A percentile compares a stretch with the other conserved stretches of the same genome.
Evolutionary conservation across 2,329 filamentous ascomycete species (phyloP).

Genomic region (Claviceps purpurea): DNA sequence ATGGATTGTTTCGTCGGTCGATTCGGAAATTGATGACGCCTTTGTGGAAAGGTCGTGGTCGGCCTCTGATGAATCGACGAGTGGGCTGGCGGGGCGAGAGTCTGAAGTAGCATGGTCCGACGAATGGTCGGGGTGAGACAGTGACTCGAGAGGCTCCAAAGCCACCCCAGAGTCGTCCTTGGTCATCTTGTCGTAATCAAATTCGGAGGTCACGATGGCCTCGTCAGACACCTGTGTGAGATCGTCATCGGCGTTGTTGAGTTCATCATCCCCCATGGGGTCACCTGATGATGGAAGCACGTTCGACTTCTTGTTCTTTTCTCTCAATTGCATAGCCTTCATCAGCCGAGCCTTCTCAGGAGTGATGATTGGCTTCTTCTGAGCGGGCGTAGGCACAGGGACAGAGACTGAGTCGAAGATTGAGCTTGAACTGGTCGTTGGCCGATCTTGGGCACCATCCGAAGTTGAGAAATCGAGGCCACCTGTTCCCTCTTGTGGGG

Average conservation of each 20-base stretch:
- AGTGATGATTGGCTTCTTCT: constrained; percentile 45
- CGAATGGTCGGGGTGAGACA: constrained; percentile 30
- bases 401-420: constrained; percentile 26
- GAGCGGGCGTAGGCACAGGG: constrained; percentile 26
- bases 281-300: constrained; percentile 1
- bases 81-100: constrained; percentile 44
- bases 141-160: constrained; percentile 28
- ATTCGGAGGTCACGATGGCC: constrained; percentile 11
- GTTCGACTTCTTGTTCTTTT: constrained; percentile 50
- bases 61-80: constrained; percentile 38
- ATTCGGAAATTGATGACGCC: constrained; percentile 50
- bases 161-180: constrained; percentile 44
- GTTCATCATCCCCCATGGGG: constrained; percentile 5
- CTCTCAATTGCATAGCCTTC: constrained; percentile 85
- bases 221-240: constrained; percentile 8
- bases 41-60: constrained; percentile 50
- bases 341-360: constrained; percentile 85
- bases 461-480: constrained; percentile 21
- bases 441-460: constrained; percentile 13
- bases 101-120: constrained; percentile 37
- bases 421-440: constrained; percentile 31
- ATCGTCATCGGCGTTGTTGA: constrained; percentile 8
- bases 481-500: constrained; percentile 23
- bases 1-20: constrained; percentile 44
- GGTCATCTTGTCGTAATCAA: constrained; percentile 18